phyloP scores from a whole-genome alignment of 2,329 filamentous ascomycete genomes.

The Alternaria ethzedia region DNA sequence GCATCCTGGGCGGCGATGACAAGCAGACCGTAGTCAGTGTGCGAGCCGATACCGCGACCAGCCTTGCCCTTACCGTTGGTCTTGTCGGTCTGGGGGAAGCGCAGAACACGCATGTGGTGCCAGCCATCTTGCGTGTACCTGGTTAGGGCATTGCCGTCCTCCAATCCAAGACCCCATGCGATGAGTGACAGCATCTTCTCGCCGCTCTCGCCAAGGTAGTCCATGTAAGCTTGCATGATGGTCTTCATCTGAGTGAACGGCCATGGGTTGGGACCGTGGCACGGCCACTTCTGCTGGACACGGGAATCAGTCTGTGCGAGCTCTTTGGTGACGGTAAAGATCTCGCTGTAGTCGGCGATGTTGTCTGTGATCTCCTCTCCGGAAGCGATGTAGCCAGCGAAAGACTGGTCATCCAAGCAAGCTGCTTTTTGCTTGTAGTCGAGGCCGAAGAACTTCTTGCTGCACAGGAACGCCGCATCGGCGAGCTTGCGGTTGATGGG shows the following conservation, averaged over 20 bases:
- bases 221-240: slow-evolving; percentile 52
- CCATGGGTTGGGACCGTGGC: slow-evolving; percentile 60
- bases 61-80: slow-evolving; percentile 59
- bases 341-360: slow-evolving; percentile 60
- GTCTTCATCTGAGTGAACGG: slow-evolving; percentile 52
- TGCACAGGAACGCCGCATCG: slow-evolving; percentile 8
- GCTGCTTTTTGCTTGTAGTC: slow-evolving; percentile 46
- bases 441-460: slow-evolving; percentile 11
- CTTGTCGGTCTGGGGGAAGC: slow-evolving; percentile 47
- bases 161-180: slow-evolving; percentile 54
- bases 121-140: slow-evolving; percentile 57
- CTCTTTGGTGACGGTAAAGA: slow-evolving; percentile 61
- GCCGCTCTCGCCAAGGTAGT: slow-evolving; percentile 51
- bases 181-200: slow-evolving; percentile 56
- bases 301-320: slow-evolving; percentile 49
- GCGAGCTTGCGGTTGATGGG: slow-evolving; percentile 16
- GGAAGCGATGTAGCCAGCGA: slow-evolving; percentile 58
- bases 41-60: slow-evolving; percentile 60
- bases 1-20: slow-evolving; percentile 60
- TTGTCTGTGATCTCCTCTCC: slow-evolving; percentile 52
- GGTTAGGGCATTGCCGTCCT: slow-evolving; percentile 49
- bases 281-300: slow-evolving; percentile 55
- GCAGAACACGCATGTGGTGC: slow-evolving; percentile 59
- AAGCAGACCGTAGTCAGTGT: slow-evolving; percentile 61
- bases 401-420: slow-evolving; percentile 56